Evolutionary conservation across 257 asterid genomes (phyloP), one percentile per base, ranked within the genome.

Genomic region (Galeopsis tetrahit): DNA sequence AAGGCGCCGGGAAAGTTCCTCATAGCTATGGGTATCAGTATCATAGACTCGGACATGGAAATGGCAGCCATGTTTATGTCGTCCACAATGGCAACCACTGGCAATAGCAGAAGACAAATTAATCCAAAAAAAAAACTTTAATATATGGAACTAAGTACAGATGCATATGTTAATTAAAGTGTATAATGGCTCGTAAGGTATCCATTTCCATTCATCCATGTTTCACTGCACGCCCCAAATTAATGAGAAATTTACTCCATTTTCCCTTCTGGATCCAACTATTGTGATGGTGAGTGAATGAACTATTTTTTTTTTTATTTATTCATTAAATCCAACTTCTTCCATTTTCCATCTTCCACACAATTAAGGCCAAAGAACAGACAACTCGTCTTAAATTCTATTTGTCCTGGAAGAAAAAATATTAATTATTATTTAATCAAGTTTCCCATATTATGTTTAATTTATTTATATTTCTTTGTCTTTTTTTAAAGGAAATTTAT

Each of bases 21-120:
- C 79, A 55, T 17, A 74, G 71, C 35, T 82, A 69, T 79, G 88
- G 76, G 14, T 78, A 74, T 60, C 82, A 77, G 42, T 75, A 21
- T 68, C 79, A 38, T 21, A 61, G 17, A 33, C 79, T 81, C 32
- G 88, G 31, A 17, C 77, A 82, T 34, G 88, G 86, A 69, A 85
- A 77, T 46, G 68, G 75, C 9, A 78, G 84, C 66, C 83, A 78
- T 56, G 81, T 84, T 67, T 83, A 72, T 38, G 68, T 81, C 53
- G 66, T 78, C 66, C 88, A 84, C 78, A 82, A 83, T 57, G 97
- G 86, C 36, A 76, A 62, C 66, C 86, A 82, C 73, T 88, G 89
- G 90, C 93, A 83, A 77, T 87, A 82, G 69, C 77, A 67, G 66
- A 62, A 63, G 56, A 68, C 49, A 32, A 33, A 69, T 65, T 66